These are phyloP conservation scores for Metschnikowia lachancei DNA, from an alignment of 805 yeast species.

Conservation along the genomic window DNA sequence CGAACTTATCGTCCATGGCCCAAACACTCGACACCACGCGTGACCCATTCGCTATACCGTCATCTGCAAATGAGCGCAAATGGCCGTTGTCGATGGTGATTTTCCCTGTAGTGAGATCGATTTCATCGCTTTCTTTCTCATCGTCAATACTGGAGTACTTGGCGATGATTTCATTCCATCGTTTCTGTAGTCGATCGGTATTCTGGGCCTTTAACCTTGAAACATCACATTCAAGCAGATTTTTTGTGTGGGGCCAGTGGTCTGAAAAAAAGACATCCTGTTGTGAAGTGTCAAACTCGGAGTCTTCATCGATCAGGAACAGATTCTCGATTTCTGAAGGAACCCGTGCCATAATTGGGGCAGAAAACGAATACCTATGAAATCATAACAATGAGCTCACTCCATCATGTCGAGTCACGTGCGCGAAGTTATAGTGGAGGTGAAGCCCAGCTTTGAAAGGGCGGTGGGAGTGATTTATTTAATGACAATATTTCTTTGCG, in stretches of 20 bases:
- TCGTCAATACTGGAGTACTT: constrained; percentile 50
- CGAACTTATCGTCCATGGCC: constrained; percentile 35
- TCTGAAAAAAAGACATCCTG: constrained; percentile 15
- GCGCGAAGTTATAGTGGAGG: no score
- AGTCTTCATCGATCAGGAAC: constrained; percentile 23
- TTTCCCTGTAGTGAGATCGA: constrained; percentile 64
- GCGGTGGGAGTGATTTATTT: no score
- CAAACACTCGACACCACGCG: constrained; percentile 33
- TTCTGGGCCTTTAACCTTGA: constrained; percentile 29
- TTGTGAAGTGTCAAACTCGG: constrained; percentile 12
- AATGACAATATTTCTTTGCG: no score
- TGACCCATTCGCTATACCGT: constrained; percentile 10
- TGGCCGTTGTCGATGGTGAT: constrained; percentile 71
- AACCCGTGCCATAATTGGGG: constrained; percentile 1
- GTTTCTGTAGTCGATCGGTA: constrained; percentile 17
- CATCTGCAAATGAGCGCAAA: constrained; percentile 42
- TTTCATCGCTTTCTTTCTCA: constrained; percentile 55
- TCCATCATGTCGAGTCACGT: no score
- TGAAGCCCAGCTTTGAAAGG: no score
- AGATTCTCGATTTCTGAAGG: constrained; percentile 19
- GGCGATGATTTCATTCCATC: constrained; percentile 53
- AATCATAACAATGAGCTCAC: neutral
- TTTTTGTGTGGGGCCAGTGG: constrained; percentile 12
- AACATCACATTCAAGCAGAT: constrained; percentile 20
- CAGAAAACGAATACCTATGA: neutral